Evolutionary conservation across 768 basidiomycete genomes (phyloP).

Genomic region (Lactifluus hygrophoroides): DNA sequence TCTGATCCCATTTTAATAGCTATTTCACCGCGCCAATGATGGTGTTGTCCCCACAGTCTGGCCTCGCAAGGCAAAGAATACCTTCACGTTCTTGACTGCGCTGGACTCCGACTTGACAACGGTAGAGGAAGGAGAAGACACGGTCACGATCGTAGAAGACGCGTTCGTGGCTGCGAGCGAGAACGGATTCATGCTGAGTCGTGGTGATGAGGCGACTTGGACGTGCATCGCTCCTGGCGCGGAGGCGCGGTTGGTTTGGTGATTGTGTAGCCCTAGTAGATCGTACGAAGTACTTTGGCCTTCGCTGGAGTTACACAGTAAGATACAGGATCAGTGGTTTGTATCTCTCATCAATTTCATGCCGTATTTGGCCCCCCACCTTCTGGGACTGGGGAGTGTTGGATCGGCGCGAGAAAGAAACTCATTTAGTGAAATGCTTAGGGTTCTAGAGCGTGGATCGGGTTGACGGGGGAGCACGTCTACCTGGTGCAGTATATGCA

Average conservation of each 20-base stretch:
- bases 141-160: slow-evolving; percentile 22
- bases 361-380: too few species aligned
- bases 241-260: slow-evolving; percentile 25
- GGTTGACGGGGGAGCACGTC: too few species aligned
- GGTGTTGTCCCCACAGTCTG: too few species aligned
- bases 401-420: too few species aligned
- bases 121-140: background rate
- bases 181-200: slow-evolving; percentile 41
- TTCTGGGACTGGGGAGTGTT: too few species aligned
- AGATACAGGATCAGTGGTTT: too few species aligned
- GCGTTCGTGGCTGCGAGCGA: slow-evolving; percentile 45
- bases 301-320: too few species aligned
- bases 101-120: background rate
- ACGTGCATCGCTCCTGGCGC: slow-evolving; percentile 36
- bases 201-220: slow-evolving; percentile 31
- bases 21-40: slow-evolving; percentile 2
- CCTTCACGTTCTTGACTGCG: background rate
- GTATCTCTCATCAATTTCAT: too few species aligned
- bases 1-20: background rate
- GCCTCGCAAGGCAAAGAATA: background rate
- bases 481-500: too few species aligned
- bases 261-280: slow-evolving; percentile 46
- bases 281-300: slow-evolving; percentile 31
- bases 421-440: too few species aligned
- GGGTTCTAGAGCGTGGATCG: too few species aligned